These are phyloP conservation scores for Daldinia sp. DNA, from an alignment of 2,329 filamentous ascomycete species.

Conservation along the genomic window DNA sequence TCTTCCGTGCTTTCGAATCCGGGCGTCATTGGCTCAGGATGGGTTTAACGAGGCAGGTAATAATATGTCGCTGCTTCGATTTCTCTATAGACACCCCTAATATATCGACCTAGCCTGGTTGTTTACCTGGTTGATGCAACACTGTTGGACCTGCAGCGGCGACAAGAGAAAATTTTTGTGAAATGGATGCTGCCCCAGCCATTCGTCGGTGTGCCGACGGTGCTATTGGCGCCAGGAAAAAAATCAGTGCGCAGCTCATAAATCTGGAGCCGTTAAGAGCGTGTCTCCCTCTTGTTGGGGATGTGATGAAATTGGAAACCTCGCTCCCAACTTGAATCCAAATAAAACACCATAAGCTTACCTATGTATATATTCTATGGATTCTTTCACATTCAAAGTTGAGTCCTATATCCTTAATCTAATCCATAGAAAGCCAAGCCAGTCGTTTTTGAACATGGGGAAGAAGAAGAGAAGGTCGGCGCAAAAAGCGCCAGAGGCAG, in stretches of 20 bases:
- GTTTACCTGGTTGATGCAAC: conserved; percentile 10
- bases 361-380: conserved; percentile 18
- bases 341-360: conserved; percentile 7
- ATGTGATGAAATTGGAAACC: conserved; percentile 1
- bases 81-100: conserved; percentile 8
- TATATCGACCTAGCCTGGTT: neutral
- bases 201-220: conserved; percentile 11
- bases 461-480: conserved; percentile 26
- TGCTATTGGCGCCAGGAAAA: neutral
- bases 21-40: neutral
- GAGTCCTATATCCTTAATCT: conserved; percentile 8
- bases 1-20: neutral
- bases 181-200: neutral
- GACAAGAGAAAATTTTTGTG: neutral
- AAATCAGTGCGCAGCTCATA: conserved; percentile 3
- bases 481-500: neutral
- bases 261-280: conserved; percentile 20
- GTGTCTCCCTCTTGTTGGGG: conserved; percentile 23
- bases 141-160: neutral
- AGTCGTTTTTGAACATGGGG: conserved; percentile 13
- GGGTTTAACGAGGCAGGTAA: neutral
- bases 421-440: conserved; percentile 10
- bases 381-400: conserved; percentile 3
- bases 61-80: conserved; percentile 4
- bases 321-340: conserved; percentile 3